Evolutionary conservation across 345 rosid genomes (phyloP), one percentile per base, ranked within the genome.

Genomic region (Rhizophora mangle): DNA sequence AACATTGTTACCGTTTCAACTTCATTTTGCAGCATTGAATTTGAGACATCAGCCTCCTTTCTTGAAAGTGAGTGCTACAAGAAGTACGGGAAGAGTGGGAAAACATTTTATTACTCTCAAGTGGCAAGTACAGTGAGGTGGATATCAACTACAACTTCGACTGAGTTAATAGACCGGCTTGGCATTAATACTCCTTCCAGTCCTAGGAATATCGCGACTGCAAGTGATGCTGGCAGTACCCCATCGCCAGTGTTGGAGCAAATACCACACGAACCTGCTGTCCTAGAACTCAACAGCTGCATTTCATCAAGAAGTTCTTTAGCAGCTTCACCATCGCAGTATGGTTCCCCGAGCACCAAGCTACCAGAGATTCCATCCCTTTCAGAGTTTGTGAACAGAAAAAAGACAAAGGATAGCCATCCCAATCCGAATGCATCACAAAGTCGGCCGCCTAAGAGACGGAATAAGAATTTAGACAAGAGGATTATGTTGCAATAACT

Each of bases 11-110:
- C 36, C 53, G 27, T 29, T 68, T 39, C 6, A 27, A 34, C 16
- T 64, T 64, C 56, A 29, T 66, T 66, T 8, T 68, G 87, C 88
- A 90, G 99, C 80, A 73, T 82, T 27, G 87, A 87, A 59, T 43
- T 83, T 6, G 82, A 76, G 60, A 75, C 81, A 69, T 72, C 91
- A 47, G 87, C 90, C 1, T 67, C 79, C 78, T 75, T 70, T 67
- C 88, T 95, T 30, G 98, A 95, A 86, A 84, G 76, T 16, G 93
- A 92, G 68, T 87, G 98, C 82, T 87, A 80, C 73, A 73, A 76
- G 77, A 92, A 87, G 72, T 92, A 92, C 51, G 89, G 97, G 70
- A 90, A 85, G 88, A 90, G 84, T 19, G 93, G 97, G 72, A 90
- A 87, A 74, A 84, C 98, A 0, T 88, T 92, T 75, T 92, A 89